phyloP scores from a whole-genome alignment of 2,329 filamentous ascomycete species.

The Nemania diffusa region DNA sequence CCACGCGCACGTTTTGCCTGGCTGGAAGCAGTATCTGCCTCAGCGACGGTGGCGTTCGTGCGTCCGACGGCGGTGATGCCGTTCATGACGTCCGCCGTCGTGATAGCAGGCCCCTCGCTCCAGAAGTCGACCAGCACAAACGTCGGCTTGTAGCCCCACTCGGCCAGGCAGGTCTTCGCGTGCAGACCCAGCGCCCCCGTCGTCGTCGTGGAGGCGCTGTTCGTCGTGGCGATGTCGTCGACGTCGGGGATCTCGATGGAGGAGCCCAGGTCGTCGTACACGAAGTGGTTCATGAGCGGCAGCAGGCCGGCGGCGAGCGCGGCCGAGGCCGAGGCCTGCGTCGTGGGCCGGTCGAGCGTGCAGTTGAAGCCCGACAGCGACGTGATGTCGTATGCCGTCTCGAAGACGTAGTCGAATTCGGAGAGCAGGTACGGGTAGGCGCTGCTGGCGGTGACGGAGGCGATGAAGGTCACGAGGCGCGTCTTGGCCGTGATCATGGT shows the following conservation, averaged over 20 bases:
- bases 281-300: constrained; percentile 84
- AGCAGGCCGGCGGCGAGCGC: constrained; percentile 70
- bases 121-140: constrained; percentile 86
- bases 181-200: constrained; percentile 66
- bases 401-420: constrained; percentile 75
- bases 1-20: constrained; percentile 24
- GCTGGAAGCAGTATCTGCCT: neutral
- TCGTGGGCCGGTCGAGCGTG: constrained; percentile 71
- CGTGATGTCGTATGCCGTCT: constrained; percentile 76
- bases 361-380: constrained; percentile 75
- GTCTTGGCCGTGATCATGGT: constrained; percentile 70
- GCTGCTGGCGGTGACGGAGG: constrained; percentile 58
- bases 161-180: constrained; percentile 61
- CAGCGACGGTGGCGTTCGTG: constrained; percentile 32
- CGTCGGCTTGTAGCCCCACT: constrained; percentile 73
- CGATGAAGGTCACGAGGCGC: constrained; percentile 77
- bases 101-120: constrained; percentile 75
- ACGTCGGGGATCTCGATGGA: constrained; percentile 70
- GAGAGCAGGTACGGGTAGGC: constrained; percentile 69
- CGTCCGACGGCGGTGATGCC: constrained; percentile 57
- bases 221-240: constrained; percentile 70
- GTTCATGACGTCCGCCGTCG: constrained; percentile 76
- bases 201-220: constrained; percentile 65
- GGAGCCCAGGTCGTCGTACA: constrained; percentile 66
- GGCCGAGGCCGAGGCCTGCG: constrained; percentile 58